Conservation (phyloP, 2,329 filamentous ascomycete genomes). For the Colletotrichum sansevieriae region DNA sequence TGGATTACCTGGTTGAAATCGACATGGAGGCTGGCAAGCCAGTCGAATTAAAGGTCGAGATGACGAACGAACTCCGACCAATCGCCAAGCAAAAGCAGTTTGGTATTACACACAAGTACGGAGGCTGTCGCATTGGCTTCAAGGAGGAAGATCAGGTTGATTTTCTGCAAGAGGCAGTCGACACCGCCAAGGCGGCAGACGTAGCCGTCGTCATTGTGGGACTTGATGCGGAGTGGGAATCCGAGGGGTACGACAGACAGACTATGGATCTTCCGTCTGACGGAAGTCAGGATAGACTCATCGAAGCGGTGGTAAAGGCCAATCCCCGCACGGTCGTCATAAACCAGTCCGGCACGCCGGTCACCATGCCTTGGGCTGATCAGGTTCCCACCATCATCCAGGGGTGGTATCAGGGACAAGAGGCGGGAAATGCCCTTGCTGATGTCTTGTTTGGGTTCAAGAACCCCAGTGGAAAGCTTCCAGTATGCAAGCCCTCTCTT, state of each 20-base stretch:
- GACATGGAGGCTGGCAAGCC: constrained; percentile 70
- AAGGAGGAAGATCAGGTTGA: constrained; percentile 74
- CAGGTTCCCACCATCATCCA: constrained; percentile 76
- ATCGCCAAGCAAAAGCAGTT: constrained; percentile 69
- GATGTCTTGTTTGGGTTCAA: constrained; percentile 74
- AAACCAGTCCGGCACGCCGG: constrained; percentile 76
- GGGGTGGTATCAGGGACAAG: constrained; percentile 81
- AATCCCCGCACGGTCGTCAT: constrained; percentile 78
- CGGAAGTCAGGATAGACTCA: constrained; percentile 72
- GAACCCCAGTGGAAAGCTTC: constrained; percentile 77
- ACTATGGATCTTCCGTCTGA: constrained; percentile 76
- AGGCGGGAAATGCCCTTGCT: constrained; percentile 77
- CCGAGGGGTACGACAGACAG: constrained; percentile 79
- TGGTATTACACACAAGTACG: constrained; percentile 74
- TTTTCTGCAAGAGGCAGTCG: constrained; percentile 74
- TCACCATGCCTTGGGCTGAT: constrained; percentile 78
- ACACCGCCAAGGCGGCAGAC: constrained; percentile 72
- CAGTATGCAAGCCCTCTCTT: constrained; percentile 55
- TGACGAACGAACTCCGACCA: constrained; percentile 75
- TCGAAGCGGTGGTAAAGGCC: constrained; percentile 71
- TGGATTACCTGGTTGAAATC: constrained; percentile 73
- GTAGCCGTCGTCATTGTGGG: constrained; percentile 78
- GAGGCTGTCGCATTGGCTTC: constrained; percentile 79
- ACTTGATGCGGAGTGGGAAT: constrained; percentile 81
- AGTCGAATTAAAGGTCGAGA: constrained; percentile 73